Conservation (phyloP, 2,329 filamentous ascomycete species). For the Phialophora verrucosa region DNA sequence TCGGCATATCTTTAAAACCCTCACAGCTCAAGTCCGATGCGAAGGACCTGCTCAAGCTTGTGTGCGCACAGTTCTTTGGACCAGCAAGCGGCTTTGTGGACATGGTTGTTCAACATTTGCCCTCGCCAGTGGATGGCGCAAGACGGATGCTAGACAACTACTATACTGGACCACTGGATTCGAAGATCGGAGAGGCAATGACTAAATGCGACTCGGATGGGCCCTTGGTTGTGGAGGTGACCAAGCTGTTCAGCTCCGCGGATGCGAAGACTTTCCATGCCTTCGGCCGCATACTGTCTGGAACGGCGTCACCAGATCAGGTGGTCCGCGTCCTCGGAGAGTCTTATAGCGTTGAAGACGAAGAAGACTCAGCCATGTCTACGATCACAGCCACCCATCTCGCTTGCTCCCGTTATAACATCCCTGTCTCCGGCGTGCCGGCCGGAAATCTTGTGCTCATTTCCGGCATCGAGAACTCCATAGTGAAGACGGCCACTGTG, state of each 20-base stretch:
- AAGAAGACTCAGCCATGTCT: conserved; percentile 93
- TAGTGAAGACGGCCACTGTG: conserved; percentile 94
- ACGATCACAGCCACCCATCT: conserved; percentile 88
- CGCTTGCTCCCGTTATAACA: conserved; percentile 89
- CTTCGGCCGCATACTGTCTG: conserved; percentile 90
- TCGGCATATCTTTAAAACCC: conserved; percentile 88
- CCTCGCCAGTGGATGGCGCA: conserved; percentile 81
- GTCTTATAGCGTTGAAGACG: conserved; percentile 93
- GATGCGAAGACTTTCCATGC: conserved; percentile 92
- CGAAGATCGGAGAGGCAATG: conserved; percentile 80
- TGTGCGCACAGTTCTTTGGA: conserved; percentile 95
- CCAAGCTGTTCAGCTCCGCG: conserved; percentile 87
- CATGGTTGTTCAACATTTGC: conserved; percentile 89
- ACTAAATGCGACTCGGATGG: conserved; percentile 83
- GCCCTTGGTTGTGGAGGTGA: conserved; percentile 87
- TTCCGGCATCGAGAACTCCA: conserved; percentile 93
- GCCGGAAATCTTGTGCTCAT: conserved; percentile 94
- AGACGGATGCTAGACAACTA: conserved; percentile 79
- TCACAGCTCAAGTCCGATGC: conserved; percentile 91
- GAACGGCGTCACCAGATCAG: conserved; percentile 79
- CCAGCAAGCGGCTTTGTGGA: conserved; percentile 89
- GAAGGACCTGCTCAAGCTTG: conserved; percentile 82
- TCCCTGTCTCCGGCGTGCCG: conserved; percentile 87
- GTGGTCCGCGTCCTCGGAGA: conserved; percentile 92
- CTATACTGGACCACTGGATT: conserved; percentile 89